A percentile compares a stretch with the other conserved stretches of the same genome.
Conservation (phyloP, 2,329 filamentous ascomycete genomes). For the Calycina herbarum region DNA sequence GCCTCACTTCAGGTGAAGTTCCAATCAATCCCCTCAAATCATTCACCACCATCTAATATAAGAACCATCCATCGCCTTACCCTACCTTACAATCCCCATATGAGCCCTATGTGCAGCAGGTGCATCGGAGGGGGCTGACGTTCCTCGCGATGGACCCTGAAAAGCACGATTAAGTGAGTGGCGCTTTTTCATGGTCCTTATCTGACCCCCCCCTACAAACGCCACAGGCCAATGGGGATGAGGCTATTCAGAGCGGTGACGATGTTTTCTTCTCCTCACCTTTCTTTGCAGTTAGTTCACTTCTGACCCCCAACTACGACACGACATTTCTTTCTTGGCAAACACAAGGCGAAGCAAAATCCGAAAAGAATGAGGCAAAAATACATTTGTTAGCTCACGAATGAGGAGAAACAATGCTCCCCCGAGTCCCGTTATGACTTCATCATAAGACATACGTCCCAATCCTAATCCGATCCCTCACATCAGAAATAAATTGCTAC, state of each 20-base stretch:
- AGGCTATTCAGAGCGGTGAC: background rate
- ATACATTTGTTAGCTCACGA: background rate
- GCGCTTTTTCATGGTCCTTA: background rate
- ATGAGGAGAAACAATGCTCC: background rate
- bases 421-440: background rate
- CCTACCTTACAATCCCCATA: background rate
- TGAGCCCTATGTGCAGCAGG: background rate
- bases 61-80: background rate
- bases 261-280: background rate
- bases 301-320: background rate
- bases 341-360: background rate
- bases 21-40: background rate
- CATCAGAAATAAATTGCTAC: no score
- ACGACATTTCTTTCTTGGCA: background rate
- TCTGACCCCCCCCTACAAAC: background rate
- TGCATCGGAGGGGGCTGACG: background rate
- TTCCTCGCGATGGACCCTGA: background rate
- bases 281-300: background rate
- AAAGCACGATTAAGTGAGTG: background rate
- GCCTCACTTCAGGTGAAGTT: background rate
- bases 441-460: background rate
- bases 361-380: background rate
- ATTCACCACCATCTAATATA: background rate
- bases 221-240: background rate
- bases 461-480: background rate